Conservation (phyloP, 257 asterid genomes). For the Solanum piurae region DNA sequence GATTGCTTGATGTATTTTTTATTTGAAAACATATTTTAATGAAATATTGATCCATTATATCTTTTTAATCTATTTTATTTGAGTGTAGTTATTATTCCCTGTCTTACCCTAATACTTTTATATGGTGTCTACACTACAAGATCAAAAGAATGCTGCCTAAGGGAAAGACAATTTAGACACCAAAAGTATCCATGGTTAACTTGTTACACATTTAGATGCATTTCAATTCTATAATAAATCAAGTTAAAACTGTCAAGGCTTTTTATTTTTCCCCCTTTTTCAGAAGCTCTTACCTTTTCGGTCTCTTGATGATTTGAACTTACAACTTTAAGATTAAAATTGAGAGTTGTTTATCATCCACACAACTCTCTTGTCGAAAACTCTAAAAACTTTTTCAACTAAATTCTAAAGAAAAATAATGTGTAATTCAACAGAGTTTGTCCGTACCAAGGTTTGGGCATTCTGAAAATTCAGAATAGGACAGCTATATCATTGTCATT, state of each 20-base stretch:
- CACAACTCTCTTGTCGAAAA: background rate
- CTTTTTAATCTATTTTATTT: background rate
- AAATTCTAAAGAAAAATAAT: background rate
- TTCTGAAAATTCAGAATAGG: slow-evolving; percentile 3
- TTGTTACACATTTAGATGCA: background rate
- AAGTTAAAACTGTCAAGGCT: background rate
- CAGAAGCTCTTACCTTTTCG: too few relatives aligned
- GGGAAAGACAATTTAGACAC: background rate
- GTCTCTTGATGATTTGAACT: too few relatives aligned
- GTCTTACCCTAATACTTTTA: background rate
- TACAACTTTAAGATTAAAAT: too few relatives aligned
- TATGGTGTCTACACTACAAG: background rate
- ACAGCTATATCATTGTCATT: slow-evolving; percentile 27
- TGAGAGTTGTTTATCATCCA: too few relatives aligned
- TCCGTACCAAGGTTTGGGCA: background rate
- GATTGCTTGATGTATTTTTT: background rate
- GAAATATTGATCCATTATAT: background rate
- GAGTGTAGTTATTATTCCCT: background rate
- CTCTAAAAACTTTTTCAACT: background rate
- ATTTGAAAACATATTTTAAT: background rate
- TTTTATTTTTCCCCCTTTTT: background rate
- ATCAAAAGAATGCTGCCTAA: background rate
- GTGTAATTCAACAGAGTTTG: background rate
- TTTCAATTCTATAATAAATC: background rate
- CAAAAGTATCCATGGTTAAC: too few relatives aligned